phyloP scores from a whole-genome alignment of 164 flowering plant genomes.

The Santalum album region DNA sequence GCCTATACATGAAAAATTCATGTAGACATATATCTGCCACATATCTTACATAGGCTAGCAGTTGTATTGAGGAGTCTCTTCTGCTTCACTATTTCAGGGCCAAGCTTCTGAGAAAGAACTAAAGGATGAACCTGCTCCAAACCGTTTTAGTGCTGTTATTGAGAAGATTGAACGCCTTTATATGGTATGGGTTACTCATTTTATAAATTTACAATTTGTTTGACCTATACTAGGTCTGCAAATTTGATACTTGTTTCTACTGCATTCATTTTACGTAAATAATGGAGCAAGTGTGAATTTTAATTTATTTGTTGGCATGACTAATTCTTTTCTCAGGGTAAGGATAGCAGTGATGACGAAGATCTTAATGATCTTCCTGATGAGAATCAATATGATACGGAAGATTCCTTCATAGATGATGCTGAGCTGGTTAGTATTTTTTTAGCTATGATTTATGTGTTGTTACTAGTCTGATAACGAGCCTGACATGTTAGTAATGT shows the following conservation, averaged over 20 bases:
- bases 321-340: conserved; percentile 43
- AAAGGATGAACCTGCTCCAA: conserved; percentile 56
- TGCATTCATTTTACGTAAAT: no score
- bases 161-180: conserved; percentile 96
- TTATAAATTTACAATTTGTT: neutral
- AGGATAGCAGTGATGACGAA: conserved; percentile 92
- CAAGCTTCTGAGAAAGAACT: conserved; percentile 36
- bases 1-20: no score
- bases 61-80: neutral
- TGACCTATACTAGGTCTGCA: no score
- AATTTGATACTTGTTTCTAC: no score
- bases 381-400: conserved; percentile 97
- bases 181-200: conserved; percentile 38
- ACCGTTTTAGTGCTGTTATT: conserved; percentile 88
- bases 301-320: neutral
- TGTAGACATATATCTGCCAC: no score
- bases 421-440: conserved; percentile 71
- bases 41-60: neutral
- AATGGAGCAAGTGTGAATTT: no score
- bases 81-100: conserved; percentile 20
- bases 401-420: conserved; percentile 97
- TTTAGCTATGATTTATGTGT: neutral
- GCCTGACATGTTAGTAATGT: no score
- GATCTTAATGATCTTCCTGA: conserved; percentile 79
- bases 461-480: neutral